These are phyloP conservation scores for Aspergillus ochraceus DNA, from an alignment of 2,329 filamentous ascomycete genomes.

Conservation along the genomic window DNA sequence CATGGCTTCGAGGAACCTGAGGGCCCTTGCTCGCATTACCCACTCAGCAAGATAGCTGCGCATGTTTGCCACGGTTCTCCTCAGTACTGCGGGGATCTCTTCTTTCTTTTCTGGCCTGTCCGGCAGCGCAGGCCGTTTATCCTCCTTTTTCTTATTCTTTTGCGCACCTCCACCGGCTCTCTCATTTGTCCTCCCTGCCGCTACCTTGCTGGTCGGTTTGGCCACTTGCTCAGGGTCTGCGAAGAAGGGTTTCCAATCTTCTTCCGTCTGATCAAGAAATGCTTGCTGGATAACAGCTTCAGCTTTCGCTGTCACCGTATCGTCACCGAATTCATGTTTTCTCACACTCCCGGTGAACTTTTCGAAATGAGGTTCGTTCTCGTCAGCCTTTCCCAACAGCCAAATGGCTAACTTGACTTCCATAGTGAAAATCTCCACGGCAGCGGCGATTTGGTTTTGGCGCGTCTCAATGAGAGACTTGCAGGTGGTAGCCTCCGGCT, in stretches of 20 bases:
- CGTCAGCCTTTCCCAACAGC: constrained; percentile 27
- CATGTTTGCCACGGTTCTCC: constrained; percentile 19
- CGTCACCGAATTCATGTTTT: constrained; percentile 31
- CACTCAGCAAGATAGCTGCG: constrained; percentile 22
- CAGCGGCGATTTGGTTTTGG: constrained; percentile 22
- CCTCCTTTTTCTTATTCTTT: background rate
- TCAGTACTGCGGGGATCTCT: constrained; percentile 20
- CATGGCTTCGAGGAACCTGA: constrained; percentile 25
- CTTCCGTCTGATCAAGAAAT: constrained; percentile 12
- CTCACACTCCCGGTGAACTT: constrained; percentile 28
- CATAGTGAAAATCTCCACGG: constrained; percentile 21
- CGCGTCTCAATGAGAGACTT: constrained; percentile 29
- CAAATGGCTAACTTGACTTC: constrained; percentile 32
- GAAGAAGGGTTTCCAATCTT: constrained; percentile 35
- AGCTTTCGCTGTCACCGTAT: constrained; percentile 22
- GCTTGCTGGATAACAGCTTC: constrained; percentile 22
- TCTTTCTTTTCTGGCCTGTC: constrained; percentile 13
- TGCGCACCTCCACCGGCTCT: background rate
- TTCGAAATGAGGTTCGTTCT: constrained; percentile 26
- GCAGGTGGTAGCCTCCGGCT: constrained; percentile 32
- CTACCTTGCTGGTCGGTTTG: background rate
- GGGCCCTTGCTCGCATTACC: constrained; percentile 20
- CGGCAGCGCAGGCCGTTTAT: constrained; percentile 8
- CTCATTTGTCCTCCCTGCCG: background rate
- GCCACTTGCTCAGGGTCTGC: background rate